Conservation (phyloP, 108 stramenopile genomes). For the Halocafeteria seosinensis region DNA sequence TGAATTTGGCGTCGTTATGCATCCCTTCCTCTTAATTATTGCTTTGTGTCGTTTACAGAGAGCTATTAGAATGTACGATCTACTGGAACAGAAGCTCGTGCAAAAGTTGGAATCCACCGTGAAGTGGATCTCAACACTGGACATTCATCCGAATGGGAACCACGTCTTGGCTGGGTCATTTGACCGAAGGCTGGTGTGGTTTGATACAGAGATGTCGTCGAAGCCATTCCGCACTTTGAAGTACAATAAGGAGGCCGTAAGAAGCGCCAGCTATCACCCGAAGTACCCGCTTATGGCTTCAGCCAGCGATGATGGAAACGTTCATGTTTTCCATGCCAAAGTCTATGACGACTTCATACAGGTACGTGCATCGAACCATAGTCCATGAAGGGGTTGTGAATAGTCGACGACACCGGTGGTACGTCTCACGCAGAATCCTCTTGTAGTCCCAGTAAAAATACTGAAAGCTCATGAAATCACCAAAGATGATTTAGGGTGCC, state of each 20-base stretch:
- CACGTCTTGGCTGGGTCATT: conserved; percentile 78
- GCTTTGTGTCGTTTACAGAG: no score
- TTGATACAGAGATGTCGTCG: conserved; percentile 75
- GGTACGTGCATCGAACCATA: no score
- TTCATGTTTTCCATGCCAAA: conserved; percentile 94
- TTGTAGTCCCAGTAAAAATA: conserved; percentile 93
- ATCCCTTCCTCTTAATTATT: no score
- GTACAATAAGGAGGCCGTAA: conserved; percentile 74
- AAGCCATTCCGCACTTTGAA: conserved; percentile 86
- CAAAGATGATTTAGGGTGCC: conserved; percentile 60
- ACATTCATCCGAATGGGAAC: conserved; percentile 81
- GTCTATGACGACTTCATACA: conserved; percentile 82
- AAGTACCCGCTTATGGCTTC: conserved; percentile 91
- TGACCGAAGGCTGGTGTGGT: conserved; percentile 88
- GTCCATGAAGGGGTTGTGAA: not conserved
- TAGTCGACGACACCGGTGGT: no score
- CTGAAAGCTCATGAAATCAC: conserved; percentile 59
- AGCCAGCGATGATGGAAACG: conserved; percentile 79
- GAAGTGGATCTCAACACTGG: conserved; percentile 85
- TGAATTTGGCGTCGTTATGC: no score
- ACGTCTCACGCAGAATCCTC: conserved; percentile 83
- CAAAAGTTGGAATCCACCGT: conserved; percentile 65
- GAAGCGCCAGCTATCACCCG: conserved; percentile 53
- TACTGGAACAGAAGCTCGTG: conserved; percentile 76
- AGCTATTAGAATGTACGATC: conserved; percentile 78